Evolutionary conservation across 768 basidiomycete species (phyloP), one percentile per base, ranked within the genome.

Genomic region (Paxillus involutus): DNA sequence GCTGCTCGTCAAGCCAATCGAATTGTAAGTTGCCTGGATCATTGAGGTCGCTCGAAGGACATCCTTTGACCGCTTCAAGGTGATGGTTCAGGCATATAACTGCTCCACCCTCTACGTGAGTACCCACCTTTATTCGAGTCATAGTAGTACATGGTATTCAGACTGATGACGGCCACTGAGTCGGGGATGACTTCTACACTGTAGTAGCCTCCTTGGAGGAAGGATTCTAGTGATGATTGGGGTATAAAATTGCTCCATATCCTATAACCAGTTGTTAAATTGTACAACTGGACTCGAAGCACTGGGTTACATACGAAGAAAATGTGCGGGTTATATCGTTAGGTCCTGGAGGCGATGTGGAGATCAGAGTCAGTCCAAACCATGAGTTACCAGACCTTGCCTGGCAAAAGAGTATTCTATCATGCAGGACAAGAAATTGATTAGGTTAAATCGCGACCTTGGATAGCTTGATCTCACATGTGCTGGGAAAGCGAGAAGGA

Each of bases 131-230:
- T 89, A 70, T 94, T 94, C 13, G 88, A 85, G 67, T 91, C 89
- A 69, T 89, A 95, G 74, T 91, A 94, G 72, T 91, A 95, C 73
- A 95, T 81, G 0, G 93, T 94, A 70, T 94, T 97, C 48, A 95
- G 74, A 59, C 87, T 88, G 64, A 97, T 85, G 46, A 86, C 89
- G 11, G 89, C 91, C 37, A 94, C 61, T 52, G 82, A 63, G 57
- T 85, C 78, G 0, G 89, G 87, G 30, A 95, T 82, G 40, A 95
- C 87, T 62, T 94, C 92, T 36, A 80, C 75, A 3, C 88, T 78
- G 63, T 78, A 95, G 71, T 95, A 95, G 17, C 86, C 91, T n/a
- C 94, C 93, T 33, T 89, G 79, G 57, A 88, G 86, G 69, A 96
- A 94, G 17, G 53, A 53, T 19, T 90, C 85, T 71, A 90, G 89